Evolutionary conservation across 495 filamentous ascomycete species (phyloP), one percentile per base, ranked within the genome.

Genomic region (Hypomontagnella submonticulosa): DNA sequence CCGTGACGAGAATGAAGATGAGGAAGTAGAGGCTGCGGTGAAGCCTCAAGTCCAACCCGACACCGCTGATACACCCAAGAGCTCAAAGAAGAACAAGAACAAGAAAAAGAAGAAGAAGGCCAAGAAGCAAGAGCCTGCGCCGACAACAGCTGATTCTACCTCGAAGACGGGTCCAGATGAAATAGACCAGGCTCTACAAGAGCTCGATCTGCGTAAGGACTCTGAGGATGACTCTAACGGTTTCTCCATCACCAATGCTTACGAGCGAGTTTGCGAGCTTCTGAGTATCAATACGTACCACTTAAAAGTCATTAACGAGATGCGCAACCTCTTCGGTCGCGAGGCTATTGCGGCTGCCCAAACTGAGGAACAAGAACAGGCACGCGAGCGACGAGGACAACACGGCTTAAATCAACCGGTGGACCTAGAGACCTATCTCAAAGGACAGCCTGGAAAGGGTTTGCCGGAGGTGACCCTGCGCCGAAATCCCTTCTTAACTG

Each of bases 311-410:
- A 82, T 85, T 4, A 96, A 97, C 66, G 95, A 99, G 76, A 97
- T 99, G 93, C 89, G 91, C 40, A 88, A 86, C 61, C 77, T 99
- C 2, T 99, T 99, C 76, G 95, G 95, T 0, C 88, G 88, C 55
- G 86, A 89, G 23, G 90, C 90, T 8, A 78, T 95, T 54, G 86
- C 91, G 43, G 83, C 84, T 13, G 85, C 86, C 12, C 80, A 85
- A 23, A 76, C 82, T 20, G 85, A 84, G 19, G 79, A 82, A 50
- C 73, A 82, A 43, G 82, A 87, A 69, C 84, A 57, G 63, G 66
- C 27, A 59, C 70, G 61, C 70, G 61, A 55, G 59, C 69, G 54
- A 70, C 75, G 47, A 81, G 84, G 46, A 76, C 83, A 54, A 76
- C 84, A 44, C 81, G 83, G 19, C 20, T 23, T 63, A 73, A 87